Evolutionary conservation across 2,329 filamentous ascomycete genomes (phyloP), one percentile per base, ranked within the genome.

Genomic region (Cercospora beticola): DNA sequence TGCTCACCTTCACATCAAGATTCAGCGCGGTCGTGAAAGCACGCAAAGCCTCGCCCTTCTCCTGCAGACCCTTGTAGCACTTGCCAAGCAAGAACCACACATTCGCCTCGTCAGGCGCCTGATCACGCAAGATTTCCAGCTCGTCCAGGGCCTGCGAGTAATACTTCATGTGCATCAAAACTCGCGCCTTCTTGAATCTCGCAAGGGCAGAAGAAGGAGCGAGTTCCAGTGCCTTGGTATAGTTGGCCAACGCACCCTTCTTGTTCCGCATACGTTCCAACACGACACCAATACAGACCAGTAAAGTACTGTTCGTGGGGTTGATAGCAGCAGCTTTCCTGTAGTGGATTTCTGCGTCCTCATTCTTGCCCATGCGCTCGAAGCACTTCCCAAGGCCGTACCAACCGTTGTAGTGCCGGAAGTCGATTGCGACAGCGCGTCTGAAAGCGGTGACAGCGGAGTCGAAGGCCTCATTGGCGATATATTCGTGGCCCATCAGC

Each of bases 341-440:
- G 83, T 96, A 99, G 82, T 99, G 94, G 67, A 90, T 89, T 76
- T 96, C 92, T 1, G 95, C 94, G 78, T 95, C 92, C 70, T 97
- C 92, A 74, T 78, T 73, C 71, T 79, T 79, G 69, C 78, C 76
- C 73, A 79, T 76, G 21, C 83, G 83, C 62, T 85, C 79, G 78
- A 92, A 91, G 21, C 92, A 82, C 18, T 86, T 92, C 7, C 87
- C 88, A n/a, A 90, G 80, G 21, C 95, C 95, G 78, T 98, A 99
- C 87, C 96, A 98, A n/a, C 94, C 95, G 77, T 97, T 97, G 83
- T 98, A 99, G 78, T 97, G 94, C 21, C 94, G 89, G 65, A 87
- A 89, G 76, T 99, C 94, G 0, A 92, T 93, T 56, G 90, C 88
- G 73, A 99, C 92, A 1, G 93, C 94, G 64, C 90, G 88, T 36